These are phyloP conservation scores for Aspergillus sp. DNA, from an alignment of 2,329 filamentous ascomycete species.

Conservation along the genomic window DNA sequence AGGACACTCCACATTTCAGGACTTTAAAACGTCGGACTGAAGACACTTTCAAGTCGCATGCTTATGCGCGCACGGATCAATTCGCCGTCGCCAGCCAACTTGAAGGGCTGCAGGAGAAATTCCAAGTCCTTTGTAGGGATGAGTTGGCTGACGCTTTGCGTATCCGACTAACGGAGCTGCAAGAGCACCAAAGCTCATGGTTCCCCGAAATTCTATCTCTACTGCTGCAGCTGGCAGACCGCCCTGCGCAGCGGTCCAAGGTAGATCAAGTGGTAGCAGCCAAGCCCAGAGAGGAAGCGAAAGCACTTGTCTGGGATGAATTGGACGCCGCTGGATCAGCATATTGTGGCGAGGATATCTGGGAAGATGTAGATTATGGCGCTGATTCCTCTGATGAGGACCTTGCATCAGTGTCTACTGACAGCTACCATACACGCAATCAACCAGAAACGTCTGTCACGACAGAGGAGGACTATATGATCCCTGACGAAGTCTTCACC, in stretches of 20 bases:
- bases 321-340: constrained; percentile 76
- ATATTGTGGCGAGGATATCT: constrained; percentile 50
- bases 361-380: constrained; percentile 43
- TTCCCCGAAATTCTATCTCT: constrained; percentile 78
- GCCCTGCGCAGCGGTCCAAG: constrained; percentile 70
- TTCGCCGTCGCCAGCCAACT: constrained; percentile 69
- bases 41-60: constrained; percentile 41
- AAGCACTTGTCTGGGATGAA: constrained; percentile 72
- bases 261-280: constrained; percentile 64
- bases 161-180: constrained; percentile 61
- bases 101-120: constrained; percentile 79
- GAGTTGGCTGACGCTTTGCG: constrained; percentile 71
- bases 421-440: constrained; percentile 29
- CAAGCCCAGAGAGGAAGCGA: constrained; percentile 48
- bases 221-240: constrained; percentile 77
- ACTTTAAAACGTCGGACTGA: constrained; percentile 34
- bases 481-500: constrained; percentile 37
- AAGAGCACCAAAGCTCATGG: constrained; percentile 60
- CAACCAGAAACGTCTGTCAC: constrained; percentile 30
- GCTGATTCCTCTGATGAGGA: constrained; percentile 44
- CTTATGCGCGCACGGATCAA: constrained; percentile 69
- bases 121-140: constrained; percentile 77
- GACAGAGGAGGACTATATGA: constrained; percentile 35
- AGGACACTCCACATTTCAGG: constrained; percentile 34
- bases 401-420: constrained; percentile 36